A percentile compares a stretch with the other conserved stretches of the same genome.
Evolutionary conservation across 1,139 yeast species (phyloP).

Genomic region (Blastobotrys illinoisensis): DNA sequence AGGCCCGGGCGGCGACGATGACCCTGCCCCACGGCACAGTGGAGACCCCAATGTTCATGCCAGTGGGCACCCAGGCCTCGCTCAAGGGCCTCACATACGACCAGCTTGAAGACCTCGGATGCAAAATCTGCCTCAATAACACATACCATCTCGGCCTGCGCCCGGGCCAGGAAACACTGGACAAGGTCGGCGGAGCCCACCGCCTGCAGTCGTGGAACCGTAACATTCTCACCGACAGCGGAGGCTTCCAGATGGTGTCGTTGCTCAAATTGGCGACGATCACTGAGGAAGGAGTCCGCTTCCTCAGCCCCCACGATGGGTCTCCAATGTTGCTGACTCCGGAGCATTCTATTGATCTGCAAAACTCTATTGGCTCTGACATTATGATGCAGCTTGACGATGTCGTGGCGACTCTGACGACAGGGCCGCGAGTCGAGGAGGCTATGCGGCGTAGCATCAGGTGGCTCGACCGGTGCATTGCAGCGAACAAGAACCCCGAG

Average conservation of each 20-base stretch:
- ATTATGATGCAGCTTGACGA: constrained; percentile 45
- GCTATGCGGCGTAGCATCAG: constrained; percentile 41
- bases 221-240: constrained; percentile 41
- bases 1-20: constrained; percentile 42
- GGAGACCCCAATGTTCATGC: constrained; percentile 44
- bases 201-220: constrained; percentile 39
- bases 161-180: constrained; percentile 41
- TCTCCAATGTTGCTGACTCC: constrained; percentile 43
- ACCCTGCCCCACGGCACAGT: constrained; percentile 41
- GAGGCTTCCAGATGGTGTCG: constrained; percentile 46
- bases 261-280: constrained; percentile 40
- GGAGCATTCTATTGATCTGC: constrained; percentile 41
- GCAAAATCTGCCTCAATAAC: constrained; percentile 40
- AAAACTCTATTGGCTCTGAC: constrained; percentile 41
- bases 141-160: constrained; percentile 41
- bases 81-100: constrained; percentile 42
- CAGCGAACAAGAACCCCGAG: constrained; percentile 41
- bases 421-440: constrained; percentile 41
- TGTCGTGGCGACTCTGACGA: constrained; percentile 40
- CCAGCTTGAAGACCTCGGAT: constrained; percentile 37
- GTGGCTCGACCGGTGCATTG: constrained; percentile 42
- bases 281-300: constrained; percentile 42
- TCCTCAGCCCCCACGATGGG: constrained; percentile 42
- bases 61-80: constrained; percentile 44
- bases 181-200: constrained; percentile 41